phyloP scores from a whole-genome alignment of 148 eudicot genomes.

The Camellia lanceoleosa region DNA sequence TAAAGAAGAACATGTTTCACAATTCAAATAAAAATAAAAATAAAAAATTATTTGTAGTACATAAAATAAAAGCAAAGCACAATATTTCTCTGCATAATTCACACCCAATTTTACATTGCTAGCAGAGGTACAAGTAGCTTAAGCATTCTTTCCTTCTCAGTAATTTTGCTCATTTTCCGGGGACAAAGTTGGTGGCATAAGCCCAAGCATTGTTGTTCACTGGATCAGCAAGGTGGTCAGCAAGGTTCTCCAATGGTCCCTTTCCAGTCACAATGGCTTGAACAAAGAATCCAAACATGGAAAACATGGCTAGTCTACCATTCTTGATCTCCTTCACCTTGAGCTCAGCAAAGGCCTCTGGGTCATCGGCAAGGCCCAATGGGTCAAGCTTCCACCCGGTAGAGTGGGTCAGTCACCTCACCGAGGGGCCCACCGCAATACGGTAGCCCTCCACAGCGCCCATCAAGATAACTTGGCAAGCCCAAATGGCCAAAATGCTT shows the following conservation, averaged over 20 bases:
- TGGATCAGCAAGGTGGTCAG: constrained; percentile 42
- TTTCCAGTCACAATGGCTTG: constrained; percentile 45
- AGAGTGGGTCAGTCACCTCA: constrained; percentile 35
- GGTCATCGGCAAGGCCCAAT: constrained; percentile 36
- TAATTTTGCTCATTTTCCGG: constrained; percentile 27
- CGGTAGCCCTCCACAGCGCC: constrained; percentile 43
- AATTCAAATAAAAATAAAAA: no score
- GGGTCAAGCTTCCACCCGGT: constrained; percentile 43
- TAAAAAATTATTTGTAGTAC: no score
- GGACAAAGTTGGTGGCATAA: constrained; percentile 34
- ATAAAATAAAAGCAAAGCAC: no score
- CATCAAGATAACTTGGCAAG: constrained; percentile 38
- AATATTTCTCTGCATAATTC: no score
- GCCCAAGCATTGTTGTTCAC: constrained; percentile 44
- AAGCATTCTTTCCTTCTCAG: no score
- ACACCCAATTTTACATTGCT: no score
- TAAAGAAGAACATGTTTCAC: no score
- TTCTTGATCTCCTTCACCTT: constrained; percentile 41
- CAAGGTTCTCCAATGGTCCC: constrained; percentile 39
- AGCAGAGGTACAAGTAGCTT: no score
- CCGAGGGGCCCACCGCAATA: constrained; percentile 41
- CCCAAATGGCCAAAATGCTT: constrained; percentile 41
- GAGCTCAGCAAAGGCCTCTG: constrained; percentile 40
- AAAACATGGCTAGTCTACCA: constrained; percentile 44
- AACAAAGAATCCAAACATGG: constrained; percentile 40